Evolutionary conservation across 129 eudicot genomes (phyloP).

Genomic region (Tagetes erecta): DNA sequence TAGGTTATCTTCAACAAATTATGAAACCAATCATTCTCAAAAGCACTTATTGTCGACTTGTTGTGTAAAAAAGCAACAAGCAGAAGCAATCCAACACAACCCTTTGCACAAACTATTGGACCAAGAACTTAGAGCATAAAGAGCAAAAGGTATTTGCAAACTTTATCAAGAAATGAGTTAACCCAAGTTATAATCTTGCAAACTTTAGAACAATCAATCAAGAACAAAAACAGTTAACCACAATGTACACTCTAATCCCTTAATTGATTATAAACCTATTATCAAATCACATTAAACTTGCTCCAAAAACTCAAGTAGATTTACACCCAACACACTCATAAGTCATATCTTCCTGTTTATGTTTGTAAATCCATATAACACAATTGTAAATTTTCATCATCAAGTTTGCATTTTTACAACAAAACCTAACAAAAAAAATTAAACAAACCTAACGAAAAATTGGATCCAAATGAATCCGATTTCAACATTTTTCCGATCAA

Average conservation of each 20-base stretch:
- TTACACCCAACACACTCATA: slow-evolving; percentile 13
- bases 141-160: neutral
- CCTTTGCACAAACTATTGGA: too few species aligned
- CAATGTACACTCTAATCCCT: slow-evolving; percentile 18
- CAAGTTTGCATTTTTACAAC: slow-evolving; percentile 15
- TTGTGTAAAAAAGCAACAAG: too few species aligned
- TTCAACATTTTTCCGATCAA: slow-evolving; percentile 13
- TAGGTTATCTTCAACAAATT: too few species aligned
- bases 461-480: slow-evolving; percentile 6
- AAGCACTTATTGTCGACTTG: too few species aligned
- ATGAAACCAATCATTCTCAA: too few species aligned
- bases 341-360: slow-evolving; percentile 3
- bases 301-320: slow-evolving; percentile 11
- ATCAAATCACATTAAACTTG: slow-evolving; percentile 11
- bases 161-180: neutral
- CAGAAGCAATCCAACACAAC: too few species aligned
- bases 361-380: neutral
- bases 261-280: neutral
- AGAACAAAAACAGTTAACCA: neutral
- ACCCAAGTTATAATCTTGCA: slow-evolving; percentile 23
- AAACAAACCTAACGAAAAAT: neutral
- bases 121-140: slow-evolving; percentile 5
- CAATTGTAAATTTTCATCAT: slow-evolving; percentile 24
- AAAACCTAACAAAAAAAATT: slow-evolving; percentile 9
- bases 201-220: neutral